Conservation (phyloP, 2,329 filamentous ascomycete species). For the Raffaelea albimanens region DNA sequence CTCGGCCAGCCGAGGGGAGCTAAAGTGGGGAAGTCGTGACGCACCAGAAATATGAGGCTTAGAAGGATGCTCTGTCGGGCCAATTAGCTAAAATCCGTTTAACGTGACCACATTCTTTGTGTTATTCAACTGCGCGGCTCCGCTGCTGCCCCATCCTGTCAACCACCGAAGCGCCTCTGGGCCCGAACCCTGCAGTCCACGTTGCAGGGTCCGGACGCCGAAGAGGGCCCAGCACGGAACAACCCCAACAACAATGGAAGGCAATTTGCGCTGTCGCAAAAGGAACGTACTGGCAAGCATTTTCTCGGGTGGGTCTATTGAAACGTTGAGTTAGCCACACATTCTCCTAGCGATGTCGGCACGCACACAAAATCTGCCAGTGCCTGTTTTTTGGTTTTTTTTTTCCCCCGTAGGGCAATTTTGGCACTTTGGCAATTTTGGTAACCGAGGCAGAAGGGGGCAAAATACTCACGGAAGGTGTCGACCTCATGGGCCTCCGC, state of each 20-base stretch:
- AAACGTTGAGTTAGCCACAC: constrained; percentile 9
- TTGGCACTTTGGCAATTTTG: neutral
- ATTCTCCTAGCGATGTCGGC: neutral
- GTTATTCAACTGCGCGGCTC: too few relatives aligned
- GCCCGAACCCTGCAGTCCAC: too few relatives aligned
- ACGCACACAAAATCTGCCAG: neutral
- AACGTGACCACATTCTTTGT: too few relatives aligned
- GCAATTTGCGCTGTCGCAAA: neutral
- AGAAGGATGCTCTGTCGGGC: constrained; percentile 52
- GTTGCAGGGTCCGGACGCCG: too few relatives aligned
- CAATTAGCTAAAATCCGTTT: constrained; percentile 21
- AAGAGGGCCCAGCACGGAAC: too few relatives aligned
- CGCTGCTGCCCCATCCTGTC: too few relatives aligned
- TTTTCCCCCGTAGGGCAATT: too few relatives aligned
- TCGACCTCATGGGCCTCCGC: constrained; percentile 68
- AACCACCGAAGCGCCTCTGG: too few relatives aligned
- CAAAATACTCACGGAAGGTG: constrained; percentile 51
- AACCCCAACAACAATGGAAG: too few relatives aligned
- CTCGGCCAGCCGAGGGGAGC: too few relatives aligned
- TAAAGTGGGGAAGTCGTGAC: constrained; percentile 22
- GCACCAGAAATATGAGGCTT: constrained; percentile 57
- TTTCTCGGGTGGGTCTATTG: constrained; percentile 51
- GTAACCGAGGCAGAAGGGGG: constrained; percentile 3
- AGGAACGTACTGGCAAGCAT: constrained; percentile 55
- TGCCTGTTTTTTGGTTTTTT: too few relatives aligned